phyloP scores from a whole-genome alignment of 805 yeast genomes.

The Teunomyces stri region DNA sequence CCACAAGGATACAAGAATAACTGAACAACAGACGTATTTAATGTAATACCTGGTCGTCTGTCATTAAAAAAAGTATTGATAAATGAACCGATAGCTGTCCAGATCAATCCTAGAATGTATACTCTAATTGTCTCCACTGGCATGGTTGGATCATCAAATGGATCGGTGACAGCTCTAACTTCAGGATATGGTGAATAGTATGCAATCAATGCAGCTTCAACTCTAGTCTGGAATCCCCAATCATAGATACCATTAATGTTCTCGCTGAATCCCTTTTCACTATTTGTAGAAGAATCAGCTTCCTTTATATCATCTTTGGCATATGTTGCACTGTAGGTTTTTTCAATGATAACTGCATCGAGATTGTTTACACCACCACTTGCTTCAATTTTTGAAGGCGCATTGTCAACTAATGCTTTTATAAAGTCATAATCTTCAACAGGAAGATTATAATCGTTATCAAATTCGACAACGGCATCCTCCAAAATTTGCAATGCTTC shows the following conservation, averaged over 20 bases:
- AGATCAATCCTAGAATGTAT: slow-evolving; percentile 49
- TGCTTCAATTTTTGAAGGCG: background rate
- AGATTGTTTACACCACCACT: too few species aligned
- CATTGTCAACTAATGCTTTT: slow-evolving; percentile 14
- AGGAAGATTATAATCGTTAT: slow-evolving; percentile 34
- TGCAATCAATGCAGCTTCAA: slow-evolving; percentile 38
- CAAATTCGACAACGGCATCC: slow-evolving; percentile 40
- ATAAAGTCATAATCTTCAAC: slow-evolving; percentile 24
- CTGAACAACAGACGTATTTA: slow-evolving; percentile 45
- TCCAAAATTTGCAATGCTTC: slow-evolving; percentile 41
- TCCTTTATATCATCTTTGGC: background rate
- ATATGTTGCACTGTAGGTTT: too few species aligned
- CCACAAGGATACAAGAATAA: slow-evolving; percentile 48
- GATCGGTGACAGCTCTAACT: slow-evolving; percentile 38
- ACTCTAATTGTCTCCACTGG: slow-evolving; percentile 45
- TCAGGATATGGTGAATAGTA: slow-evolving; percentile 44
- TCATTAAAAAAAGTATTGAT: slow-evolving; percentile 55
- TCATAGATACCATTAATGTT: slow-evolving; percentile 14
- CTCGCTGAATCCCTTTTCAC: background rate
- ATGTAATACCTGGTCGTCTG: slow-evolving; percentile 49
- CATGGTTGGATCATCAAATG: slow-evolving; percentile 32
- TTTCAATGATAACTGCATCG: too few species aligned
- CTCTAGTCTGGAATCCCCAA: slow-evolving; percentile 33
- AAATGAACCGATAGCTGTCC: slow-evolving; percentile 55
- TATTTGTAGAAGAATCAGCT: background rate